A percentile compares a stretch with the other conserved stretches of the same genome.
phyloP scores from a whole-genome alignment of 768 basidiomycete species.

The Psilocybe subaeruginosa region DNA sequence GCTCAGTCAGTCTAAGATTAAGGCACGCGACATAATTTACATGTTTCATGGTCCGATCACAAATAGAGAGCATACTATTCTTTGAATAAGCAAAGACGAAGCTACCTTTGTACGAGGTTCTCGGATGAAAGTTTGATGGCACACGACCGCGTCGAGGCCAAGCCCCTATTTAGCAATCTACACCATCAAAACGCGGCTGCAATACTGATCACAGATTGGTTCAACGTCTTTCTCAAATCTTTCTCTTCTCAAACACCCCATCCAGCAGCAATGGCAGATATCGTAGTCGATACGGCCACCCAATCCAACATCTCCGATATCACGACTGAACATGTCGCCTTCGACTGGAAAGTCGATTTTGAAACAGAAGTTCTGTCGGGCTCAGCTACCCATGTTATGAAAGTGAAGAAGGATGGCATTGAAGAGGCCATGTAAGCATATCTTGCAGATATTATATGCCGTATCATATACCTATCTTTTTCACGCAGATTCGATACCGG shows the following conservation, averaged over 20 bases:
- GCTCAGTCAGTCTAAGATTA: too few species aligned
- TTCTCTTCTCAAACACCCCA: neutral
- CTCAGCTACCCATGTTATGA: conserved; percentile 63
- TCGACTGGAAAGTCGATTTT: conserved; percentile 86
- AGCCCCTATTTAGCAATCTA: neutral
- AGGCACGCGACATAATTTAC: too few species aligned
- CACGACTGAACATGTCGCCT: conserved; percentile 63
- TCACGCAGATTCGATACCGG: conserved; percentile 69
- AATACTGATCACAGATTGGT: neutral
- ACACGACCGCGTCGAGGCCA: too few species aligned
- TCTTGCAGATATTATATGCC: neutral
- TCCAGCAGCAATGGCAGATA: conserved; percentile 23
- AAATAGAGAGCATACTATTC: too few species aligned
- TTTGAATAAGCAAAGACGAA: too few species aligned
- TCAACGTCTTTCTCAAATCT: neutral
- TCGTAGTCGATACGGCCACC: conserved; percentile 61
- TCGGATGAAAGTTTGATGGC: too few species aligned
- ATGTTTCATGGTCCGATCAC: too few species aligned
- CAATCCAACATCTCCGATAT: conserved; percentile 82
- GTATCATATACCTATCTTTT: neutral
- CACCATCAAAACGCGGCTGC: neutral
- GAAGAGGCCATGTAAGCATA: conserved; percentile 60
- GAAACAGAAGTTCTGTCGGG: conserved; percentile 61
- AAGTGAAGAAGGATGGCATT: conserved; percentile 54
- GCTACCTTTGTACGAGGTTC: too few species aligned